Base-by-base conservation (phyloP, 129 eudicot species). In the Apium graveolens region DNA sequence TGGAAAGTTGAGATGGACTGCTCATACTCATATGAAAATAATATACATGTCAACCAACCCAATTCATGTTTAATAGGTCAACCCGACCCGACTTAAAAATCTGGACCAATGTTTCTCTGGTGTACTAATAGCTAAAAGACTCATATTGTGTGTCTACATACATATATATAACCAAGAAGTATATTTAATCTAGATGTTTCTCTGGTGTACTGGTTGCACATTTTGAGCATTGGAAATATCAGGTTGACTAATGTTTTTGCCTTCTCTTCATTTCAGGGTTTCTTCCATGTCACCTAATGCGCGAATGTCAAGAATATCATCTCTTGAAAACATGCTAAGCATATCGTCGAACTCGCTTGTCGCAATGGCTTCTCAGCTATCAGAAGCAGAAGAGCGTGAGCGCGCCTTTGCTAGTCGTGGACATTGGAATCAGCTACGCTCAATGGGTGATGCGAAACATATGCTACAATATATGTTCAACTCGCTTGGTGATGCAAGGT, bases 311-410 rank as follows among this genome's bases (percentile, higher is more conserved):
- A 88, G 99, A 85, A 92, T 92, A 81, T 86, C 96, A 39, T 92
- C 99, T 62, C 83, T 95, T 31, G 99, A 95, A 65, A 92, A 83
- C 86, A 95, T 95, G 99, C 80, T 95, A 45, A 84, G 88, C 88
- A 86, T 95, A 77, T 85, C 99, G 10, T 95, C 99, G 34, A 92
- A 90, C 83, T 95, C 99, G 45, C 94, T 95, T 55, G 99, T 95
- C 41, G 85, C 90, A 29, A 95, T 95, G 99, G 99, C 99, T 85
- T 92, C 99, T 78, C 99, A 95, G 86, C 96, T 95, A 51, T 95
- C 99, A n/a, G 99, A 95, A 65, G 99, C 99, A 27, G 99, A 95
- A 89, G 99, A 95, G 81, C 80, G 99, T 43, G 99, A 95, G 75
- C 99, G 97, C 43, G 86, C 90, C 60, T 89, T 90, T 46, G 85